phyloP scores from a whole-genome alignment of 169 alveolate species.

The Plasmodium relictum region DNA sequence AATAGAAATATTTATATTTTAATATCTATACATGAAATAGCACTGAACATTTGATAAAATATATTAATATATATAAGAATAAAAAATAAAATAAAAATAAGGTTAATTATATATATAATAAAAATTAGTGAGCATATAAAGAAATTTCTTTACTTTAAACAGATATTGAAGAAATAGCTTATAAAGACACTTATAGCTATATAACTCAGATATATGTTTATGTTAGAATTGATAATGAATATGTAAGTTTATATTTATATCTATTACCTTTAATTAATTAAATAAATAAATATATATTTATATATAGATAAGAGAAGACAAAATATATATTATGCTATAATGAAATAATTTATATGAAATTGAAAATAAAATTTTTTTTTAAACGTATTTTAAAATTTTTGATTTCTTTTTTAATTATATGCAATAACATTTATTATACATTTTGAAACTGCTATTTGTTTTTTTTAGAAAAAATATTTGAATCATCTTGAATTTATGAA shows the following conservation, averaged over 20 bases:
- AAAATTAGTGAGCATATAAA: not conserved
- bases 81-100: too few relatives aligned
- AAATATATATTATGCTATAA: too few relatives aligned
- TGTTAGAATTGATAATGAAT: slow-evolving; percentile 32
- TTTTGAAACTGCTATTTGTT: not conserved
- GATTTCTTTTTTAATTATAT: too few relatives aligned
- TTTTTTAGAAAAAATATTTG: slow-evolving; percentile 16
- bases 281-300: not conserved
- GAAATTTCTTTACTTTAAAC: not conserved
- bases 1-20: too few relatives aligned
- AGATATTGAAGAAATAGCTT: slow-evolving; percentile 52
- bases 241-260: slow-evolving; percentile 5
- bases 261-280: not conserved
- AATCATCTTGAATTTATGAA: slow-evolving; percentile 25
- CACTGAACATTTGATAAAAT: too few relatives aligned
- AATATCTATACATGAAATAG: too few relatives aligned
- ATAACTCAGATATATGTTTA: slow-evolving; percentile 38
- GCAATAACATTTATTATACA: too few relatives aligned
- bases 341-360: too few relatives aligned
- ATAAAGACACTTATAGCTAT: slow-evolving; percentile 21
- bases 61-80: too few relatives aligned
- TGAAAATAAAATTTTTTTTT: too few relatives aligned
- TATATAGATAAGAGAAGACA: not conserved
- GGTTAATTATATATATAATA: not conserved
- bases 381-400: too few relatives aligned